A percentile compares a stretch with the other conserved stretches of the same genome.
phyloP scores from a whole-genome alignment of 83 land plant genomes.

The Diphasiastrum complanatum region DNA sequence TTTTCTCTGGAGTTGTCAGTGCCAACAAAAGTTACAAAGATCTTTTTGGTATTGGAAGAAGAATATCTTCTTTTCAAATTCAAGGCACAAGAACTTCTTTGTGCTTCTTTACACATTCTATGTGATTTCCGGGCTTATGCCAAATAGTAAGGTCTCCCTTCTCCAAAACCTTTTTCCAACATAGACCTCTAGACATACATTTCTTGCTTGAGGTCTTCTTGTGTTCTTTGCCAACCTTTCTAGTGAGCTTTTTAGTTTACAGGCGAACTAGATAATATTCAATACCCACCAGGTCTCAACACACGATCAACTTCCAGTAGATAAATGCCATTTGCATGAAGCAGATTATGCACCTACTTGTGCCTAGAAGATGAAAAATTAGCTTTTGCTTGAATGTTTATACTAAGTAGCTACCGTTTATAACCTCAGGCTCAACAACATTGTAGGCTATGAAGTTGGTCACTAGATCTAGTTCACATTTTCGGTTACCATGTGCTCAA shows the following conservation, averaged over 20 bases:
- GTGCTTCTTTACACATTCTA: conserved; percentile 23
- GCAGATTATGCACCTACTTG: too few relatives aligned
- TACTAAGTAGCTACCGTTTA: too few relatives aligned
- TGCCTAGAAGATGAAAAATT: too few relatives aligned
- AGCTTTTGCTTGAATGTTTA: too few relatives aligned
- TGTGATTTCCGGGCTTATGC: conserved; percentile 40
- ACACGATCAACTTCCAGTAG: conserved; percentile 40
- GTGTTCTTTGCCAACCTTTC: conserved; percentile 38
- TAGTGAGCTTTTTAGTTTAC: conserved; percentile 33
- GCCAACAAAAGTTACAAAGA: too few relatives aligned
- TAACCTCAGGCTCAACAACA: too few relatives aligned
- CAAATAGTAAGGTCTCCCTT: conserved; percentile 36
- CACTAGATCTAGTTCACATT: neutral
- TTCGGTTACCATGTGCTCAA: neutral
- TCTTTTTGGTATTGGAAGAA: neutral
- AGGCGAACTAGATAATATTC: conserved; percentile 39
- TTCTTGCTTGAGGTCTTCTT: conserved; percentile 32
- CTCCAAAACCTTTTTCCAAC: conserved; percentile 36
- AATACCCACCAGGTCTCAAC: conserved; percentile 40
- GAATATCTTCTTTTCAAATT: conserved; percentile 25
- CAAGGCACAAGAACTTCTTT: conserved; percentile 5
- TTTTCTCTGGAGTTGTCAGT: too few relatives aligned
- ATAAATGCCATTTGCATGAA: conserved; percentile 28
- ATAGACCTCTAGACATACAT: conserved; percentile 25
- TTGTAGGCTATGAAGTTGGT: neutral